Evolutionary conservation across 192 early-diverging fungal genomes (phyloP), one percentile per base, ranked within the genome.

Genomic region (Rhizophagus clarus): DNA sequence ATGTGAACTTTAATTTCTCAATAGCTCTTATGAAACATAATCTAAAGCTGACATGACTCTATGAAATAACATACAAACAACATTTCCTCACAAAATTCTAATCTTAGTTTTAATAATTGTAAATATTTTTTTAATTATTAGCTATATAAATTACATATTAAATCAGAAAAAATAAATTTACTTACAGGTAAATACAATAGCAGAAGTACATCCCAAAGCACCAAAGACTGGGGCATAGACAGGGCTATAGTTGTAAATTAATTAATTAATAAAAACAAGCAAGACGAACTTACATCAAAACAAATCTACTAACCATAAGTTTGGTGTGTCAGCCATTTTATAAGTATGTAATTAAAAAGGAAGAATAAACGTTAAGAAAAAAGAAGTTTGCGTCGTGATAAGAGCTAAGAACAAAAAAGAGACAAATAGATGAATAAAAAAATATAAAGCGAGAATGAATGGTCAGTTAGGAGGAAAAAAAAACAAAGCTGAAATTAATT

Each of bases 141-240:
- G 11, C 6, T 31, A 42, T 14, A 28, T 2, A 15, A 47, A 0
- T 34, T 26, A 67, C 24, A 3, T 4, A 26, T 61, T 49, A 9
- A 32, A 34, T 1, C 9, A 29, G 20, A 70, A 17, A 5, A 73
- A 72, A 77, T 0, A 12, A 51, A 79, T 1, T 81, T 28, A 92
- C 91, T 92, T 91, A 93, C 90, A 91, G 82, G 93, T 91, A 82
- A 98, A 95, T 67, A 97, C 95, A 81, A 97, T 96, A 70, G 98
- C 96, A 51, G 91, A 89, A 31, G 93, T 94, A 83, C 94, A 96
- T 56, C 98, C 98, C 61, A 96, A 93, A 64, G 95, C 91, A 80
- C 97, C 96, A 86, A 99, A 97, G 91, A 99, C 95, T 61, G 98
- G 95, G 74, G 97, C 90, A 85, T 95, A 99, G 51, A 92, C 92